Conservation (phyloP, 371 early-diverging fungal genomes). For the Haplosporangium sp. region DNA sequence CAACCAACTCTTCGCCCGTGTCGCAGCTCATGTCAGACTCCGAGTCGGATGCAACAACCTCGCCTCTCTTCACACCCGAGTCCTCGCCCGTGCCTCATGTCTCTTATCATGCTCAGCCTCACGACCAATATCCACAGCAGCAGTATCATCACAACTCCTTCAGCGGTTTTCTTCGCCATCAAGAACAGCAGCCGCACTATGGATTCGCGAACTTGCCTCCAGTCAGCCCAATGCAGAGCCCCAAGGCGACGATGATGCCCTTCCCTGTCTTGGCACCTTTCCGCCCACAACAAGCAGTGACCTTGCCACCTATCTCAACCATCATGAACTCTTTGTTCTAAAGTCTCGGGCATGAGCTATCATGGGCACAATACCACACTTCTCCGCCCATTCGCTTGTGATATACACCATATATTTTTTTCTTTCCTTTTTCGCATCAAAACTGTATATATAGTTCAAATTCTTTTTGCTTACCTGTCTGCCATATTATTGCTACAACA, state of each 20-base stretch:
- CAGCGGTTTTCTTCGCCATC: background rate
- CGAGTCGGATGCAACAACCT: constrained; percentile 44
- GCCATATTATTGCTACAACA: constrained; percentile 16
- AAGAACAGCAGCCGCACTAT: constrained; percentile 38
- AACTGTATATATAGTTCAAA: background rate
- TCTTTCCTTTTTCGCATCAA: background rate
- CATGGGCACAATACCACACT: background rate
- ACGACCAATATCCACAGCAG: constrained; percentile 14
- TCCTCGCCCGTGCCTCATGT: constrained; percentile 45
- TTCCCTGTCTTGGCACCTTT: constrained; percentile 51
- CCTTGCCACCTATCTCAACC: constrained; percentile 53
- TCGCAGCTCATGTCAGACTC: constrained; percentile 46
- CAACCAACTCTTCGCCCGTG: constrained; percentile 29
- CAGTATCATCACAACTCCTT: constrained; percentile 13
- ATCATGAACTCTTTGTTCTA: constrained; percentile 53
- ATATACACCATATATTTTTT: constrained; percentile 1
- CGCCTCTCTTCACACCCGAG: constrained; percentile 54
- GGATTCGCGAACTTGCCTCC: constrained; percentile 23
- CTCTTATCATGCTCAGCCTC: background rate
- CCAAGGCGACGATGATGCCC: constrained; percentile 30
- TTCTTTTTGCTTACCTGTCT: constrained; percentile 1
- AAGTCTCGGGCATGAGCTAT: background rate
- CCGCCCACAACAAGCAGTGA: constrained; percentile 45
- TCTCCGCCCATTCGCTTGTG: constrained; percentile 11
- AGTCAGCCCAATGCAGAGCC: constrained; percentile 28